A percentile compares a stretch with the other conserved stretches of the same genome.
Evolutionary conservation across 345 rosid genomes (phyloP).

Genomic region (Eucalyptus rudis): DNA sequence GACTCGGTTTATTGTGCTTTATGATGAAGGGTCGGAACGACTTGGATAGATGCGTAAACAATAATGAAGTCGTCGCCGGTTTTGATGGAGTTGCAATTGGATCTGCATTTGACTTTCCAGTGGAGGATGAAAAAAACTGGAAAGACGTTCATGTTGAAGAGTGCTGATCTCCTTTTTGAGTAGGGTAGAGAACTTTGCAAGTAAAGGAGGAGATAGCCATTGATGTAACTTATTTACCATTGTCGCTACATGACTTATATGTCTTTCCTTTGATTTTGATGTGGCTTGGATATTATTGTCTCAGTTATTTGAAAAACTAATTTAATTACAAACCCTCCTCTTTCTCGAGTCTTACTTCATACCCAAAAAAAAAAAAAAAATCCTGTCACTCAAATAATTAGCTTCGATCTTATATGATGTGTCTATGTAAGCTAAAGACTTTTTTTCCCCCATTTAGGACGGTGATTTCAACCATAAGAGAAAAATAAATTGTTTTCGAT

Average conservation of each 20-base stretch:
- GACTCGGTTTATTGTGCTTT: not conserved
- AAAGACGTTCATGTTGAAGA: not conserved
- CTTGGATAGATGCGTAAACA: not conserved
- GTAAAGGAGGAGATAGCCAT: not conserved
- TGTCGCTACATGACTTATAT: not conserved
- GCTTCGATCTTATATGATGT: no score
- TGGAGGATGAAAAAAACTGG: not conserved
- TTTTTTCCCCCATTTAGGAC: not conserved
- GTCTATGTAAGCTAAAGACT: not conserved
- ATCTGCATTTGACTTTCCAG: not conserved
- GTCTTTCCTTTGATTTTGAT: not conserved
- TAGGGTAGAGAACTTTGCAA: not conserved
- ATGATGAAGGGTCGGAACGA: not conserved
- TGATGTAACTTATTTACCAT: not conserved
- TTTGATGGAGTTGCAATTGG: not conserved
- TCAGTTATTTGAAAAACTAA: not conserved
- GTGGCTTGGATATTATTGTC: not conserved
- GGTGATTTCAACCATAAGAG: not conserved
- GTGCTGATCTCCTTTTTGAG: not conserved
- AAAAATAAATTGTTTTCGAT: not conserved
- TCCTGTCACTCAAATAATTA: not conserved
- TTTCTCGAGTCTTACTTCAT: not conserved
- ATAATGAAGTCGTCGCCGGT: not conserved
- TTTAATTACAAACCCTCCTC: not conserved
- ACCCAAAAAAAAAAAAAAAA: not conserved